phyloP scores from a whole-genome alignment of 2,329 filamentous ascomycete species.

The Blastomyces gilchristii region DNA sequence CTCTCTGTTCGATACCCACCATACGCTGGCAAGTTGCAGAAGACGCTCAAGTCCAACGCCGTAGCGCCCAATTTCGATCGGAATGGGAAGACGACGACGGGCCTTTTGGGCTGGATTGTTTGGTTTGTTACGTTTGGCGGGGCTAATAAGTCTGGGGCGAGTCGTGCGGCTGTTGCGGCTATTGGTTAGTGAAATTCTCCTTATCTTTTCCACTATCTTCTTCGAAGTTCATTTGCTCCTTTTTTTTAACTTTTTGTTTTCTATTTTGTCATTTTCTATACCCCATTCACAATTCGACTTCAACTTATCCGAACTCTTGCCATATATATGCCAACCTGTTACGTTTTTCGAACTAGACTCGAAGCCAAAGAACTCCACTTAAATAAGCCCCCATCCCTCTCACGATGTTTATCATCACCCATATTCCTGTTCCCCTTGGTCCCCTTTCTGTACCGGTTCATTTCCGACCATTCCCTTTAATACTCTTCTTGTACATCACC shows the following conservation, averaged over 20 bases:
- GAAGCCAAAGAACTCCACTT: not conserved
- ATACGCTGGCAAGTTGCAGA: conserved; percentile 46
- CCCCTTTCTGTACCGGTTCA: not conserved
- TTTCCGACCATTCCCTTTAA: not conserved
- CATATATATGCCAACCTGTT: not conserved
- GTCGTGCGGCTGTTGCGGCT: conserved; percentile 28
- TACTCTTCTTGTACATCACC: too few species aligned
- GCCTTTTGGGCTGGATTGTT: conserved; percentile 30
- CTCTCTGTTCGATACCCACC: conserved; percentile 52
- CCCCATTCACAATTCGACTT: not conserved
- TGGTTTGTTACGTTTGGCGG: conserved; percentile 34
- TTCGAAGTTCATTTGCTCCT: too few species aligned
- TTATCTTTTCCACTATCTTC: not conserved
- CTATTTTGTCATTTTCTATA: conserved; percentile 6
- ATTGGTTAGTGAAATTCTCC: conserved; percentile 27
- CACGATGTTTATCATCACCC: not conserved
- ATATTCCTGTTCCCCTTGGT: not conserved
- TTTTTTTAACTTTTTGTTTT: not conserved
- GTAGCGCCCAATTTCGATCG: conserved; percentile 52
- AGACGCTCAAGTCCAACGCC: conserved; percentile 41
- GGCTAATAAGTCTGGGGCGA: conserved; percentile 28
- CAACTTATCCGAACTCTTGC: not conserved
- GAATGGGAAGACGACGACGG: conserved; percentile 36
- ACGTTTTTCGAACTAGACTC: conserved; percentile 1
- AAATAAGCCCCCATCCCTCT: conserved; percentile 3